A percentile compares a stretch with the other conserved stretches of the same genome.
Evolutionary conservation across 2,329 filamentous ascomycete species (phyloP).

Genomic region (Phaeosphaeriaceae sp.): DNA sequence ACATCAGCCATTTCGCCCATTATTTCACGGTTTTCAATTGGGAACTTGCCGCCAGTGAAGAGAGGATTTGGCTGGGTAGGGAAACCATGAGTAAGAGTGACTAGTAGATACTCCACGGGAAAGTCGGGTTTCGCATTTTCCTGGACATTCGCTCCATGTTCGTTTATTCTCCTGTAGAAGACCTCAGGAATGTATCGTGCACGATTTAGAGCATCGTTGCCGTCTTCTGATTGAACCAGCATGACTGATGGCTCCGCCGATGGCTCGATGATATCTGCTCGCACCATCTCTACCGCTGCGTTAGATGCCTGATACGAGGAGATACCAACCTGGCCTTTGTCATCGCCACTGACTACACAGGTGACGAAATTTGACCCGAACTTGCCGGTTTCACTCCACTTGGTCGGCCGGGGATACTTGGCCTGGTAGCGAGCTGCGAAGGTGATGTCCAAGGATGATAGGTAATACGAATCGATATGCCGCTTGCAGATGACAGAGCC

Average conservation of each 20-base stretch:
- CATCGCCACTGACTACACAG: slow-evolving; percentile 92
- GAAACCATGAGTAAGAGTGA: slow-evolving; percentile 96
- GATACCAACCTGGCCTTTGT: slow-evolving; percentile 84
- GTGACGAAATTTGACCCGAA: slow-evolving; percentile 98
- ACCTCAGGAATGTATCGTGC: slow-evolving; percentile 95
- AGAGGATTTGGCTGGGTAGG: slow-evolving; percentile 78
- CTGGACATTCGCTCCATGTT: slow-evolving; percentile 94
- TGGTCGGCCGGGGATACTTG: slow-evolving; percentile 85
- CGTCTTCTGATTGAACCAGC: slow-evolving; percentile 91
- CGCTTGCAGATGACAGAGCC: slow-evolving; percentile 93
- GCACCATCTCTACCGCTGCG: slow-evolving; percentile 94
- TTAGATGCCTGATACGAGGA: slow-evolving; percentile 95
- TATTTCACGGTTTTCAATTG: slow-evolving; percentile 88
- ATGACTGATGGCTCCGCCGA: slow-evolving; percentile 92
- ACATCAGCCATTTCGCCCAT: slow-evolving; percentile 87
- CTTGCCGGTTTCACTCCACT: slow-evolving; percentile 93
- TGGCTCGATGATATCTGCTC: slow-evolving; percentile 91
- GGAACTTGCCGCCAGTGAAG: slow-evolving; percentile 77
- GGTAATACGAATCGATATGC: slow-evolving; percentile 92
- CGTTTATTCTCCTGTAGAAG: slow-evolving; percentile 93
- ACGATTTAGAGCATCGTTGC: slow-evolving; percentile 73
- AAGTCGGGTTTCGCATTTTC: slow-evolving; percentile 97
- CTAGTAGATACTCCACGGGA: slow-evolving; percentile 93
- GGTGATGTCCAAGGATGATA: slow-evolving; percentile 88
- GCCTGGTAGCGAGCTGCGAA: slow-evolving; percentile 90